These are phyloP conservation scores for Globisporangium iwayamae DNA, from an alignment of 352 stramenopile genomes.

Conservation along the genomic window DNA sequence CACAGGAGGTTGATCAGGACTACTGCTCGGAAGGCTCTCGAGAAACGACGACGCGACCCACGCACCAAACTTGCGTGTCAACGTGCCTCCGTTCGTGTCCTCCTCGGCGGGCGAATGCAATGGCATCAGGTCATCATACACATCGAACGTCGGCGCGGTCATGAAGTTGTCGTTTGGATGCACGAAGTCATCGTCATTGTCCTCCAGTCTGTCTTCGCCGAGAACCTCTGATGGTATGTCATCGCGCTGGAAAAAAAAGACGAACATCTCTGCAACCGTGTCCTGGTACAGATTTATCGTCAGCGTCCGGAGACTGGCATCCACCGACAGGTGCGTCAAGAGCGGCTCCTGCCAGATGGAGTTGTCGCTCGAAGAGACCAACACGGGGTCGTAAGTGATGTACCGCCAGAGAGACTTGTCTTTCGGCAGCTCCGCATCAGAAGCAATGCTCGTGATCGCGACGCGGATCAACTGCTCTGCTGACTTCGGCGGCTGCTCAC, in stretches of 20 bases:
- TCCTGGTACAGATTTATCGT: slow-evolving; percentile 79
- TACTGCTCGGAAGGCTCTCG: slow-evolving; percentile 29
- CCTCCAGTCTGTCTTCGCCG: slow-evolving; percentile 1
- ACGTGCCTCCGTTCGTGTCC: slow-evolving; percentile 25
- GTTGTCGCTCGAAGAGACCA: slow-evolving; percentile 27
- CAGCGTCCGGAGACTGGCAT: slow-evolving; percentile 64
- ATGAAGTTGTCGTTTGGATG: neutral
- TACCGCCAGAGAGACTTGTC: slow-evolving; percentile 43
- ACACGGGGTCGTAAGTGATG: slow-evolving; percentile 34
- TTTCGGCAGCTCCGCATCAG: slow-evolving; percentile 59
- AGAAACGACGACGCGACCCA: slow-evolving; percentile 61
- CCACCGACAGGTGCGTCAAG: slow-evolving; percentile 62
- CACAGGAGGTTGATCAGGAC: neutral
- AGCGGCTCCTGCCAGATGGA: slow-evolving; percentile 75
- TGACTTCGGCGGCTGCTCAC: slow-evolving; percentile 14
- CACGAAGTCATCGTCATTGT: neutral
- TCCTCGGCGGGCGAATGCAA: slow-evolving; percentile 13
- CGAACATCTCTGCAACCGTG: slow-evolving; percentile 64
- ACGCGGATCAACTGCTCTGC: slow-evolving; percentile 61
- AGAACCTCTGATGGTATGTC: neutral
- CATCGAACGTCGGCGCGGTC: slow-evolving; percentile 1
- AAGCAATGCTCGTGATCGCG: slow-evolving; percentile 67
- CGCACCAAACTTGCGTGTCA: slow-evolving; percentile 50
- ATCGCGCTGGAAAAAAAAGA: slow-evolving; percentile 73
- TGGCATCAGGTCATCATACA: slow-evolving; percentile 5